phyloP scores from a whole-genome alignment of 345 rosid species.

The Lepidium africanum region DNA sequence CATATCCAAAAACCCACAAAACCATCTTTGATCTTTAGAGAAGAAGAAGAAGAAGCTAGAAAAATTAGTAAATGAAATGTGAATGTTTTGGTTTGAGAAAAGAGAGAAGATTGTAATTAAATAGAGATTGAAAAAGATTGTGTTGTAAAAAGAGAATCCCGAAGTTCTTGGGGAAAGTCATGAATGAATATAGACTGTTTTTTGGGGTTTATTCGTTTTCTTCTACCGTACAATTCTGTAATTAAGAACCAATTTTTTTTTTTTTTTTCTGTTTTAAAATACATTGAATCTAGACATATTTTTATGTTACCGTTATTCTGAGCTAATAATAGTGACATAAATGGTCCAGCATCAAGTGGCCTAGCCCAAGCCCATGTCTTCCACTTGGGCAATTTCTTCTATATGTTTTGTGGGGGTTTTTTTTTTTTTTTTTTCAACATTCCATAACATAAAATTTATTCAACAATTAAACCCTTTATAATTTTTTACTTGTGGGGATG shows the following conservation, averaged over 20 bases:
- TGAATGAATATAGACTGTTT: not conserved
- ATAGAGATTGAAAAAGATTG: not conserved
- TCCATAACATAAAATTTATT: no score
- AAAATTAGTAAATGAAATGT: not conserved
- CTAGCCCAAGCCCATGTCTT: no score
- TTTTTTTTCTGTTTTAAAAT: not conserved
- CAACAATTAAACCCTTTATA: no score
- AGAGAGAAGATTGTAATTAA: not conserved
- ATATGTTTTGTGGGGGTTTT: no score
- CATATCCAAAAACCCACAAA: constrained; percentile 96
- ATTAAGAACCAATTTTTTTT: not conserved
- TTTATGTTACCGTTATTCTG: not conserved
- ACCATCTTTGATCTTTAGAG: constrained; percentile 41
- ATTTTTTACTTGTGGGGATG: no score
- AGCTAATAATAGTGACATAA: no score
- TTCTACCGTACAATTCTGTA: not conserved
- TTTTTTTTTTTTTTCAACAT: no score
- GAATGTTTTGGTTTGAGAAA: not conserved
- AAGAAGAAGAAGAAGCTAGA: not conserved
- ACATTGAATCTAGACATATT: not conserved
- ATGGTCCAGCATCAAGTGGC: no score
- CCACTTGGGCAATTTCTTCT: no score
- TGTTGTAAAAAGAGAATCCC: not conserved
- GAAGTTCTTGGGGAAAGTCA: not conserved
- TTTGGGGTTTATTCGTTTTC: not conserved